Evolutionary conservation across 441 rosid genomes (phyloP).

Genomic region (Pelargonium citronellum): DNA sequence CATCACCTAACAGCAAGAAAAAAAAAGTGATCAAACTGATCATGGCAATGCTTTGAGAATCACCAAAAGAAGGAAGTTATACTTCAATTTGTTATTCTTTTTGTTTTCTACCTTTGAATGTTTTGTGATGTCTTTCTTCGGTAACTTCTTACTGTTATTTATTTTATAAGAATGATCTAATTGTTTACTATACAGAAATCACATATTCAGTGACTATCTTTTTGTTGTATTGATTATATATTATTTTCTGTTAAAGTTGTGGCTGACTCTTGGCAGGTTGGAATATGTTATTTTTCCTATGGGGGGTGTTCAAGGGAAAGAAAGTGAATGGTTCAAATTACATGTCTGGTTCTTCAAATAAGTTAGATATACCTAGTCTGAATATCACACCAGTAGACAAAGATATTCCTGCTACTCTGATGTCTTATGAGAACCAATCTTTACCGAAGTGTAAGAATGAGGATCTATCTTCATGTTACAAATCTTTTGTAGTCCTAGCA

Average conservation of each 20-base stretch:
- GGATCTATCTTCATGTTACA: constrained; percentile 31
- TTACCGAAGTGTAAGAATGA: constrained; percentile 32
- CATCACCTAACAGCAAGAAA: background rate
- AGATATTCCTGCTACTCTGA: constrained; percentile 22
- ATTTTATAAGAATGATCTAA: background rate
- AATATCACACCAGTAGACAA: constrained; percentile 29
- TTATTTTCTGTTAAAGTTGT: background rate
- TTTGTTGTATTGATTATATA: background rate
- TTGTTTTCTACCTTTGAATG: background rate
- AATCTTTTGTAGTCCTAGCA: constrained; percentile 20
- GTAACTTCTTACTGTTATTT: background rate
- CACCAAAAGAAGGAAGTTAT: constrained; percentile 1
- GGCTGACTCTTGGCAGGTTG: constrained; percentile 51
- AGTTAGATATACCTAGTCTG: constrained; percentile 31
- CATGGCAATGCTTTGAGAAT: background rate
- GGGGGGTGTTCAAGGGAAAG: constrained; percentile 92
- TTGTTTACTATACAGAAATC: background rate
- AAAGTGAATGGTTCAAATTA: constrained; percentile 31
- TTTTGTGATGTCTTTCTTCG: background rate
- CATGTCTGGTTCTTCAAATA: constrained; percentile 29
- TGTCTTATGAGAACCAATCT: constrained; percentile 24
- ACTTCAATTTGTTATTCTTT: background rate
- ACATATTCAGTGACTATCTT: background rate
- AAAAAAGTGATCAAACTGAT: background rate
- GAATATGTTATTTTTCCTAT: constrained; percentile 79